A percentile compares a stretch with the other conserved stretches of the same genome.
These are phyloP conservation scores for Microdochium bolleyi DNA, from an alignment of 2,329 filamentous ascomycete species.

Conservation along the genomic window DNA sequence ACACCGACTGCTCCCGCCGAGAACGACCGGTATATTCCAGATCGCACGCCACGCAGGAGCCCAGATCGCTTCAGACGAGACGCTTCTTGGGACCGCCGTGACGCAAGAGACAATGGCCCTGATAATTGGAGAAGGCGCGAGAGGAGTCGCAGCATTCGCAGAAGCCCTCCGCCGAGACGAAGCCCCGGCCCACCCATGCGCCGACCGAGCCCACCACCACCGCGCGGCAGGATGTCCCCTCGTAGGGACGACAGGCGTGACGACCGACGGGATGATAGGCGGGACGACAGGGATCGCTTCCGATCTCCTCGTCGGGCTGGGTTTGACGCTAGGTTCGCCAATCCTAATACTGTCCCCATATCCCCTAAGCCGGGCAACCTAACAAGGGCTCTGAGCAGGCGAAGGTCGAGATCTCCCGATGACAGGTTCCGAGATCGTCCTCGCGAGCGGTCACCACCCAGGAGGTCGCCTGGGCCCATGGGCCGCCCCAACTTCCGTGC, in stretches of 20 bases:
- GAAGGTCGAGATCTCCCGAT: slow-evolving; percentile 44
- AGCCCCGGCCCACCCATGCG: slow-evolving; percentile 17
- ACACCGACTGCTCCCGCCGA: slow-evolving; percentile 30
- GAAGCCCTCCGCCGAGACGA: slow-evolving; percentile 26
- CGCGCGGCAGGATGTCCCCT: slow-evolving; percentile 25
- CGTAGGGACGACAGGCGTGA: slow-evolving; percentile 31
- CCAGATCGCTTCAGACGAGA: slow-evolving; percentile 33
- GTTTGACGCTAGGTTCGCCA: slow-evolving; percentile 26
- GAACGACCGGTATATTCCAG: slow-evolving; percentile 36
- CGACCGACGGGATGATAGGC: slow-evolving; percentile 17
- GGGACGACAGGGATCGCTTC: slow-evolving; percentile 19
- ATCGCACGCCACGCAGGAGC: slow-evolving; percentile 30
- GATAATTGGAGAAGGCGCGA: slow-evolving; percentile 30
- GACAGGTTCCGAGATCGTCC: slow-evolving; percentile 24
- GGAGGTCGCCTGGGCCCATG: slow-evolving; percentile 28
- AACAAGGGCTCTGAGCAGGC: slow-evolving; percentile 25
- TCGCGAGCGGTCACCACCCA: slow-evolving; percentile 22
- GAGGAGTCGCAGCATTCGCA: slow-evolving; percentile 27
- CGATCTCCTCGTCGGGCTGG: slow-evolving; percentile 31
- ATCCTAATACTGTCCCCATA: slow-evolving; percentile 11
- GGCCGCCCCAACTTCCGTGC: slow-evolving; percentile 40
- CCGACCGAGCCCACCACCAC: slow-evolving; percentile 21
- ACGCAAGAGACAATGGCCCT: slow-evolving; percentile 1
- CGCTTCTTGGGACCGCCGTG: slow-evolving; percentile 20
- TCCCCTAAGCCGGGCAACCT: slow-evolving; percentile 17